Percentiles rank a stretch among this genome's conserved stretches.
Conservation (phyloP, 805 yeast genomes). For the Nakazawaea sp. region DNA sequence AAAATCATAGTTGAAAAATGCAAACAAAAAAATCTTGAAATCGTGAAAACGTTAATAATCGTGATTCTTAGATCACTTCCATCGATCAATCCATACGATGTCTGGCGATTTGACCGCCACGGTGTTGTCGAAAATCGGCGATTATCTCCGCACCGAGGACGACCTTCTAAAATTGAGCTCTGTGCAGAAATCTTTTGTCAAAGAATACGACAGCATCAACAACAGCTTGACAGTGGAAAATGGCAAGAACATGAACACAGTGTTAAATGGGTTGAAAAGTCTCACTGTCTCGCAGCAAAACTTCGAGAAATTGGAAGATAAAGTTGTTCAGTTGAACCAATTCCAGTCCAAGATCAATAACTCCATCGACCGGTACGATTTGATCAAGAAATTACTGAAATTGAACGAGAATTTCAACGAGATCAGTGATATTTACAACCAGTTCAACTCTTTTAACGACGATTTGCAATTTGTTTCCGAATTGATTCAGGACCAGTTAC, state of each 20-base stretch:
- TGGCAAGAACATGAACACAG: slow-evolving; percentile 53
- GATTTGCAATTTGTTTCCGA: slow-evolving; percentile 43
- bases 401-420: slow-evolving; percentile 68
- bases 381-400: slow-evolving; percentile 59
- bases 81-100: too few relatives aligned
- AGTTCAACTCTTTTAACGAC: slow-evolving; percentile 49
- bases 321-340: slow-evolving; percentile 31
- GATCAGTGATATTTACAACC: slow-evolving; percentile 57
- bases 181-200: slow-evolving; percentile 47
- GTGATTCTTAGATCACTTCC: too few relatives aligned
- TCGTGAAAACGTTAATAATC: too few relatives aligned
- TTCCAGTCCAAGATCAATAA: slow-evolving; percentile 38
- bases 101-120: slow-evolving; percentile 2
- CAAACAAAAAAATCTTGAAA: too few relatives aligned
- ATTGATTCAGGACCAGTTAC: slow-evolving; percentile 42
- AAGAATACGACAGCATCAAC: slow-evolving; percentile 73
- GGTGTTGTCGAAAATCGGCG: slow-evolving; percentile 18
- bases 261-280: slow-evolving; percentile 36
- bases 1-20: too few relatives aligned
- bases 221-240: slow-evolving; percentile 66
- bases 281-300: slow-evolving; percentile 34
- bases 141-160: slow-evolving; percentile 20
- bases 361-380: slow-evolving; percentile 59
- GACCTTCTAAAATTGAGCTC: slow-evolving; percentile 50
- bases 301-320: slow-evolving; percentile 24